Conservation (phyloP, 495 filamentous ascomycete species). For the Aeminium ludgeri region DNA sequence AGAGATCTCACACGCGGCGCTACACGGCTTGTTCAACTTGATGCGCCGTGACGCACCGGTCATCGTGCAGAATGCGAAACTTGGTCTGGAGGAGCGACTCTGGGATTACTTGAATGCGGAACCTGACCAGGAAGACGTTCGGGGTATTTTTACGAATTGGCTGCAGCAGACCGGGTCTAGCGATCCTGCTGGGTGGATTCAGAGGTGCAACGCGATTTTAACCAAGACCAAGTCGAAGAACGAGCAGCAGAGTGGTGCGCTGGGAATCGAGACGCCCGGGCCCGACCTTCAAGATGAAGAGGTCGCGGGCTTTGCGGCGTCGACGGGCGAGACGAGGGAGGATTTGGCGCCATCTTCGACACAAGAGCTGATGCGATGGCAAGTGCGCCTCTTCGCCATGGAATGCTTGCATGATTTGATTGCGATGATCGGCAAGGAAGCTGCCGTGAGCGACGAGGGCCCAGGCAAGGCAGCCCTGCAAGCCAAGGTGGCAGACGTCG, state of each 20-base stretch:
- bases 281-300: constrained; percentile 88
- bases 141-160: constrained; percentile 78
- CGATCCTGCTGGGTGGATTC: constrained; percentile 67
- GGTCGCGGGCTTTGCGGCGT: constrained; percentile 78
- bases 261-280: constrained; percentile 33
- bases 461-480: constrained; percentile 60
- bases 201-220: constrained; percentile 71
- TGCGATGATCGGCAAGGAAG: constrained; percentile 53
- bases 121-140: constrained; percentile 58
- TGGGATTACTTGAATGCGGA: constrained; percentile 72
- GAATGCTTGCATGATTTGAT: constrained; percentile 77
- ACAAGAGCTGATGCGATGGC: constrained; percentile 86
- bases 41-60: constrained; percentile 82
- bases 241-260: constrained; percentile 31
- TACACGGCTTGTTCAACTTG: constrained; percentile 79
- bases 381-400: constrained; percentile 89
- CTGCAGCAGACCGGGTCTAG: constrained; percentile 66
- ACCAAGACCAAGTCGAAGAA: constrained; percentile 59
- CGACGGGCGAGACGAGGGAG: constrained; percentile 44
- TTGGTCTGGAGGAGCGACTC: constrained; percentile 72
- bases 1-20: constrained; percentile 54
- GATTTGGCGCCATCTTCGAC: constrained; percentile 48
- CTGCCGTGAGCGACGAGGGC: constrained; percentile 49
- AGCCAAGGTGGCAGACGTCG: constrained; percentile 75
- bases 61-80: constrained; percentile 54